Percentiles rank a stretch among this genome's conserved stretches.
These are phyloP conservation scores for Terfezia claveryi DNA, from an alignment of 495 filamentous ascomycete species.

Conservation along the genomic window DNA sequence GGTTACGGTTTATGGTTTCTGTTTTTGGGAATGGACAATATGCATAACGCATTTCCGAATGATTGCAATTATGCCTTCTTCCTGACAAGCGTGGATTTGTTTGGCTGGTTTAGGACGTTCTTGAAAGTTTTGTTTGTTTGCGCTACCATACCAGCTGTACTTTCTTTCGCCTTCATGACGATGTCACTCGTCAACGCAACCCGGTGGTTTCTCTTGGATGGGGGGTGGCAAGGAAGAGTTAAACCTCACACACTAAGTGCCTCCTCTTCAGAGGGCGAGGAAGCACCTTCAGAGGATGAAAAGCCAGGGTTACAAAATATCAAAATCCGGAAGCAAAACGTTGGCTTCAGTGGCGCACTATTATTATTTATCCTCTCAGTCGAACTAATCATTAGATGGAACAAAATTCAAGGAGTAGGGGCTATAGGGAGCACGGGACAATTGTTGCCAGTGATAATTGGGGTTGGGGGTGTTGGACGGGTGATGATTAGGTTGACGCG, in stretches of 20 bases:
- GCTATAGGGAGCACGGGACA: slow-evolving; percentile 9
- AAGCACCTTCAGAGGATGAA: neutral
- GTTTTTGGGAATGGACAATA: slow-evolving; percentile 11
- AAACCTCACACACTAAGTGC: neutral
- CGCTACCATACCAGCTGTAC: neutral
- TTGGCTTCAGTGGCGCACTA: neutral
- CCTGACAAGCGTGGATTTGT: slow-evolving; percentile 4
- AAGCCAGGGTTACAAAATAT: neutral
- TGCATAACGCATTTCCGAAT: slow-evolving; percentile 1
- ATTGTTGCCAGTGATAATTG: slow-evolving; percentile 11
- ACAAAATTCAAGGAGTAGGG: slow-evolving; percentile 8
- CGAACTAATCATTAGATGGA: slow-evolving; percentile 9
- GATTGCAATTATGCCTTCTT: slow-evolving; percentile 9
- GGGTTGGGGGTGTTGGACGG: slow-evolving; percentile 11
- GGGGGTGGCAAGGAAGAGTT: neutral
- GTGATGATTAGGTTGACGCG: slow-evolving; percentile 10
- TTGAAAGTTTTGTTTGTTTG: slow-evolving; percentile 1
- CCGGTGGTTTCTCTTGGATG: neutral
- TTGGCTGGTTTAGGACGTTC: slow-evolving; percentile 11
- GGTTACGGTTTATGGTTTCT: slow-evolving; percentile 11
- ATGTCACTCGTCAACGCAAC: neutral
- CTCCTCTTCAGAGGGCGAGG: neutral
- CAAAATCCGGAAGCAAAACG: neutral
- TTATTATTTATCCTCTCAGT: slow-evolving; percentile 7
- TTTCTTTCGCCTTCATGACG: neutral